These are phyloP conservation scores for Alternaria metachromatica DNA, from an alignment of 2,329 filamentous ascomycete species.

Conservation along the genomic window DNA sequence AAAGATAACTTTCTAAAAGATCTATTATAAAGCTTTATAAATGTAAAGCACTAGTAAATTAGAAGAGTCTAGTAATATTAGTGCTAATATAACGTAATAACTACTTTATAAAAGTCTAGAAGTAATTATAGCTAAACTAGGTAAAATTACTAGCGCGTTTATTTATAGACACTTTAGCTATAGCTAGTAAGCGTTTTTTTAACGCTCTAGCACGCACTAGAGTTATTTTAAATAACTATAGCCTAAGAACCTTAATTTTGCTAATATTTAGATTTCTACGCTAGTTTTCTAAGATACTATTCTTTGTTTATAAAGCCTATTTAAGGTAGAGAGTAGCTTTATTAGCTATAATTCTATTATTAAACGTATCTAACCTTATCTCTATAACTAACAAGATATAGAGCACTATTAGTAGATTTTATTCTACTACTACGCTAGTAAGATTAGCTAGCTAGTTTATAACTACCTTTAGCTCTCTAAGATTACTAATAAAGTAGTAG, in stretches of 20 bases:
- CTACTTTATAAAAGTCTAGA: conserved; percentile 1
- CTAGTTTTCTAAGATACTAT: neutral
- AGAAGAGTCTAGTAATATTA: conserved; percentile 5
- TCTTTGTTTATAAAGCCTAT: neutral
- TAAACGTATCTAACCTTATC: conserved; percentile 23
- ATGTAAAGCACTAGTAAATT: conserved; percentile 22
- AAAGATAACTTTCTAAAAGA: conserved; percentile 24
- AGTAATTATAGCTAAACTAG: conserved; percentile 17
- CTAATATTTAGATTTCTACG: neutral
- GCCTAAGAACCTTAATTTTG: conserved; percentile 2
- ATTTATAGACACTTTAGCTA: neutral
- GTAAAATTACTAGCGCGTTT: neutral
- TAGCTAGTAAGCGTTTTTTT: neutral
- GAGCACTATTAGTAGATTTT: conserved; percentile 5
- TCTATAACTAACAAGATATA: conserved; percentile 31
- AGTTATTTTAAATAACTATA: conserved; percentile 2
- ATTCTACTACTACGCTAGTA: neutral
- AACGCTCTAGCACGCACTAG: neutral
- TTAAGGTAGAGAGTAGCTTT: neutral
- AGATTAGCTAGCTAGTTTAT: conserved; percentile 1
- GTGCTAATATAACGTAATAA: neutral
- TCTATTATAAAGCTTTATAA: conserved; percentile 18
- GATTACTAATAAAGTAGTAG: conserved; percentile 4
- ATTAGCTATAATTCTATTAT: conserved; percentile 12
- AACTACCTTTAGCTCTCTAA: neutral